Evolutionary conservation across 2,329 filamentous ascomycete species (phyloP).

Genomic region (Verticillium dahliae): DNA sequence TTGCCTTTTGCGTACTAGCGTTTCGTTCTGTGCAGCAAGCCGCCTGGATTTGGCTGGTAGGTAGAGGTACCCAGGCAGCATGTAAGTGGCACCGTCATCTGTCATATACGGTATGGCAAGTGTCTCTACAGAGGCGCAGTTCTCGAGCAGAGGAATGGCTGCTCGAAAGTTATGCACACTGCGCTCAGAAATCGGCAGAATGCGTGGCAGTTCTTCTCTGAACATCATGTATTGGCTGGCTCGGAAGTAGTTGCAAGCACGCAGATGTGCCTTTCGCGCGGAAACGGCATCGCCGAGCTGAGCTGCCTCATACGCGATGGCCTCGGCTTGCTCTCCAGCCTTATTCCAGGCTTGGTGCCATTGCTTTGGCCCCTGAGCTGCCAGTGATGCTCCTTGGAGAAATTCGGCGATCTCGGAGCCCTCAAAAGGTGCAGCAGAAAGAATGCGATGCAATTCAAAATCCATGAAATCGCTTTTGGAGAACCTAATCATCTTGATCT

Average conservation of each 20-base stretch:
- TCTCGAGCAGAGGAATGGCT: not conserved
- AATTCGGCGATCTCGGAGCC: conserved; percentile 33
- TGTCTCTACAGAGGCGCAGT: no score
- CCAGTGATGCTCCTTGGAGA: conserved; percentile 23
- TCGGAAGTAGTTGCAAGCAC: conserved; percentile 32
- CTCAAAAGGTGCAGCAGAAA: conserved; percentile 24
- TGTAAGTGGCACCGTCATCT: not conserved
- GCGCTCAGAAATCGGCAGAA: not conserved
- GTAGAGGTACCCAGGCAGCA: conserved; percentile 28
- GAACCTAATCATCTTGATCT: not conserved
- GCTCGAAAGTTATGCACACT: not conserved
- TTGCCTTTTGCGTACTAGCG: no score
- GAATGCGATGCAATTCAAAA: conserved; percentile 34
- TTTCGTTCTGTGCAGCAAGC: not conserved
- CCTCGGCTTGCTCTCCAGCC: conserved; percentile 22
- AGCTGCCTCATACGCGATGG: conserved; percentile 24
- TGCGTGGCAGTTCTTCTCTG: no score
- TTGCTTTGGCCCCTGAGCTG: conserved; percentile 25
- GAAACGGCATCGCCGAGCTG: conserved; percentile 18
- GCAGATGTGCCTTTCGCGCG: conserved; percentile 28
- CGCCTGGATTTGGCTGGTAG: conserved; percentile 16
- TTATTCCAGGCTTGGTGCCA: conserved; percentile 30
- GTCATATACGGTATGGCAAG: not conserved
- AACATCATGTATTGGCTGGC: conserved; percentile 20
- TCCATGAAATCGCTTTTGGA: conserved; percentile 22